Evolutionary conservation across 352 stramenopile species (phyloP).

Genomic region (Globisporangium carolinianum): DNA sequence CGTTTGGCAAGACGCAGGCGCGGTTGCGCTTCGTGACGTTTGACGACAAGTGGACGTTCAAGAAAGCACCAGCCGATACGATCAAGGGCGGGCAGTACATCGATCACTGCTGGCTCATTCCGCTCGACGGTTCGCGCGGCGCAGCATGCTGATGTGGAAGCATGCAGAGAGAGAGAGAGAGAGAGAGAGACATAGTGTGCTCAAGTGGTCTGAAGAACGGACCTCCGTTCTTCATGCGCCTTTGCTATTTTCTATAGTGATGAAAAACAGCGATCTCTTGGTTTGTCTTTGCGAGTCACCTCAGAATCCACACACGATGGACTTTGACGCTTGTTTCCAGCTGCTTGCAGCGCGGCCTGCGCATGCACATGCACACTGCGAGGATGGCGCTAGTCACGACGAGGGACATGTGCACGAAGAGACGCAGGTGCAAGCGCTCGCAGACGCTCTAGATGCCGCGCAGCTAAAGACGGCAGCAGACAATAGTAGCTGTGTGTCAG

Average conservation of each 20-base stretch:
- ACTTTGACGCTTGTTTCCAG: conserved; percentile 59
- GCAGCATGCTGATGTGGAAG: conserved; percentile 16
- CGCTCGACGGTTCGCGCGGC: conserved; percentile 45
- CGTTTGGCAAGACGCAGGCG: conserved; percentile 48
- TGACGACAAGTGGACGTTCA: conserved; percentile 55
- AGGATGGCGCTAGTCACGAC: conserved; percentile 19
- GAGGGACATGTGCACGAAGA: conserved; percentile 4
- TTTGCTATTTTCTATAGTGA: neutral
- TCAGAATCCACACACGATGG: conserved; percentile 24
- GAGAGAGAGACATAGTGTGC: too few relatives aligned
- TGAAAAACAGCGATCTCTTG: neutral
- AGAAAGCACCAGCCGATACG: conserved; percentile 23
- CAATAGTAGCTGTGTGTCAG: neutral
- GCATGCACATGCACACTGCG: conserved; percentile 55
- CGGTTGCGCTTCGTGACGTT: conserved; percentile 64
- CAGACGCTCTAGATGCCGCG: conserved; percentile 8
- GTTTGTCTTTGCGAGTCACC: neutral
- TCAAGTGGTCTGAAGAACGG: neutral
- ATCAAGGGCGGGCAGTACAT: conserved; percentile 39
- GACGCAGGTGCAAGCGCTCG: conserved; percentile 8
- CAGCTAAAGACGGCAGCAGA: neutral
- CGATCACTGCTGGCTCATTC: conserved; percentile 68
- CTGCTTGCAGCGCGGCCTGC: conserved; percentile 51
- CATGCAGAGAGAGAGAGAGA: too few relatives aligned
- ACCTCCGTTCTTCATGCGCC: neutral